These are phyloP conservation scores for Saccharomycopsis fibuligera DNA, from an alignment of 805 yeast species.

Conservation along the genomic window DNA sequence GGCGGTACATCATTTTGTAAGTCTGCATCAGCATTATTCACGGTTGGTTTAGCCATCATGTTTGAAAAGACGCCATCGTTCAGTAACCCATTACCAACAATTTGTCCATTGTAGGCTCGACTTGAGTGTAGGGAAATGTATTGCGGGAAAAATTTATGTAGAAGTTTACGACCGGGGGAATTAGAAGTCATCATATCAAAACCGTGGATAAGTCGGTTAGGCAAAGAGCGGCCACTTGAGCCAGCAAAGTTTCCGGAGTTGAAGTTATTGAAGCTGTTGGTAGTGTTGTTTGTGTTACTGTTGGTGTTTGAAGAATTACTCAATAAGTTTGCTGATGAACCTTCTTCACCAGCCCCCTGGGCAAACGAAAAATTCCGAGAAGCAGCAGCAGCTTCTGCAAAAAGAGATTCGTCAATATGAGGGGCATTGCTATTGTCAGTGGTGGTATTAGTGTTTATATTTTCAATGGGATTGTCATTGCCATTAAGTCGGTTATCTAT, in stretches of 20 bases:
- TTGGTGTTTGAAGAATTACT: too few species aligned
- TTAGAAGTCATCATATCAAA: constrained; percentile 17
- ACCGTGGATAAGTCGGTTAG: too few species aligned
- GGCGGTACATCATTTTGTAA: constrained; percentile 58
- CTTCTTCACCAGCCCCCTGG: too few species aligned
- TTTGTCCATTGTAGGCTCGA: constrained; percentile 16
- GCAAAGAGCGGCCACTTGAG: too few species aligned
- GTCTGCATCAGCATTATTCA: not conserved
- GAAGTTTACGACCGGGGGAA: constrained; percentile 15
- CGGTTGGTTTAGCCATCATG: constrained; percentile 73
- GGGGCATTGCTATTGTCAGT: too few species aligned
- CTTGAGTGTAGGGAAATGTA: not conserved
- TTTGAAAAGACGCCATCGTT: constrained; percentile 92
- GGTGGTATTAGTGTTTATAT: too few species aligned
- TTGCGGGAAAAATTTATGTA: constrained; percentile 14
- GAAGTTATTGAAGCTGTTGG: too few species aligned
- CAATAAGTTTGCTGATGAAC: too few species aligned
- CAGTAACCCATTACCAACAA: constrained; percentile 30
- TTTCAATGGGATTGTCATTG: too few species aligned
- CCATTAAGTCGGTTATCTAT: not conserved
- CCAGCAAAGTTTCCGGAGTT: too few species aligned
- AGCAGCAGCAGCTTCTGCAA: not conserved
- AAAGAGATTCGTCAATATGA: constrained; percentile 8
- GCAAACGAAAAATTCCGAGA: too few species aligned
- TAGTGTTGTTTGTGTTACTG: too few species aligned